Evolutionary conservation across 2,329 filamentous ascomycete species (phyloP), one percentile per base, ranked within the genome.

Genomic region (Arachnopeziza araneosa): DNA sequence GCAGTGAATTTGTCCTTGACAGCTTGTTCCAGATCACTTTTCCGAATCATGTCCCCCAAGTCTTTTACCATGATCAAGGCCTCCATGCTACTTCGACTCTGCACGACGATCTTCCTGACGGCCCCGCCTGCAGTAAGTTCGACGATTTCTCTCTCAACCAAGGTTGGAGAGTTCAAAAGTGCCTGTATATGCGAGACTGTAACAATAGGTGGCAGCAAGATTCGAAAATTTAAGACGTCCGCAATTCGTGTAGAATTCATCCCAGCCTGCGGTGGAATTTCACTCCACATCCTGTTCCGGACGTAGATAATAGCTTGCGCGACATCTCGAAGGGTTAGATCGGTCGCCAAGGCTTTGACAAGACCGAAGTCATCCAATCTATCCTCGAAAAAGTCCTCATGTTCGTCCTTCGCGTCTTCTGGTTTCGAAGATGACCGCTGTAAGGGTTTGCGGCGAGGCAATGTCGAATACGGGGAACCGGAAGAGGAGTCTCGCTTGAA

Each of bases 161-260:
- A 78, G 0, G 87, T 89, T 1, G 87, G 83, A 1, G 83, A 85
- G 10, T 74, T 75, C 52, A 88, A 78, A 1, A 91, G 73, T 1
- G 86, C 82, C 63, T 87, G 82, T 7, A 92, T 71, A 70, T 92
- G 88, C 1, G 85, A 81, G 22, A 85, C 72, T 0, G 85, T 87
- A 5, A 88, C 83, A 23, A 91, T 76, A 0, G 84, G 84, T 10
- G 89, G 86, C 49, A 90, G 72, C 17, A 74, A 74, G 32, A 73
- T 74, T 21, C 87, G 79, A 69, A 83, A 86, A 63, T 85, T 83
- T 56, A 91, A 77, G 19, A 89, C 75, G 67, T 88, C 82, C 1
- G 86, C 78, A 17, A 85, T 84, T 12, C 85, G 78, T 22, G 80
- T 82, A 5, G 84, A 86, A 66, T 79, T 82, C 80, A 91, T 84